Evolutionary conservation across 2,329 filamentous ascomycete genomes (phyloP).

Genomic region (Cladosporium colombiae): DNA sequence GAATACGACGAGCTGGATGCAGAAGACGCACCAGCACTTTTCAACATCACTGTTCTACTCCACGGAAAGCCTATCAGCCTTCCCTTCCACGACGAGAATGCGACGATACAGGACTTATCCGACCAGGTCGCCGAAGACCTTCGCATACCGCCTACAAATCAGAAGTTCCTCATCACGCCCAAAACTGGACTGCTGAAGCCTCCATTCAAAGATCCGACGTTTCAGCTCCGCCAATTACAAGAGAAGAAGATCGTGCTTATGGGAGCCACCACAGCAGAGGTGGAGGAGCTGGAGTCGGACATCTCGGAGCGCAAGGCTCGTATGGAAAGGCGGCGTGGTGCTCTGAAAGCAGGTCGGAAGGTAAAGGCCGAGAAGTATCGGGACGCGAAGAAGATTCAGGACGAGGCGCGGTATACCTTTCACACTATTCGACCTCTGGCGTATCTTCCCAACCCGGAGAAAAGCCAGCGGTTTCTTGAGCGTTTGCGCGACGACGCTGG

Average conservation of each 20-base stretch:
- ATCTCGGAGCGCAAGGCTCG: constrained; percentile 53
- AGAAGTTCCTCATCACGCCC: constrained; percentile 67
- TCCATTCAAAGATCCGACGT: constrained; percentile 61
- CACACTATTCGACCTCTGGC: constrained; percentile 71
- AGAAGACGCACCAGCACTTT: constrained; percentile 19
- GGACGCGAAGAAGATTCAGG: constrained; percentile 52
- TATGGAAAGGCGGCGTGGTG: constrained; percentile 41
- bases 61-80: constrained; percentile 55
- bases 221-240: constrained; percentile 52
- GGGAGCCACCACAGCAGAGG: constrained; percentile 62
- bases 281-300: constrained; percentile 57
- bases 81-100: constrained; percentile 46
- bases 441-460: constrained; percentile 74
- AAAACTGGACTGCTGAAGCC: constrained; percentile 66
- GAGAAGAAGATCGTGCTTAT: constrained; percentile 66
- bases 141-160: constrained; percentile 62
- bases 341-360: constrained; percentile 43
- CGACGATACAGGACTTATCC: constrained; percentile 62
- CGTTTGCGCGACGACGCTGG: constrained; percentile 80
- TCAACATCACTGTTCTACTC: constrained; percentile 55
- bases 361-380: constrained; percentile 37
- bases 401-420: constrained; percentile 78
- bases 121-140: constrained; percentile 57
- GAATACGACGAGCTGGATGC: constrained; percentile 12
- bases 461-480: constrained; percentile 70